These are phyloP conservation scores for Somion occarium DNA, from an alignment of 1,284 basidiomycete species.

Conservation along the genomic window DNA sequence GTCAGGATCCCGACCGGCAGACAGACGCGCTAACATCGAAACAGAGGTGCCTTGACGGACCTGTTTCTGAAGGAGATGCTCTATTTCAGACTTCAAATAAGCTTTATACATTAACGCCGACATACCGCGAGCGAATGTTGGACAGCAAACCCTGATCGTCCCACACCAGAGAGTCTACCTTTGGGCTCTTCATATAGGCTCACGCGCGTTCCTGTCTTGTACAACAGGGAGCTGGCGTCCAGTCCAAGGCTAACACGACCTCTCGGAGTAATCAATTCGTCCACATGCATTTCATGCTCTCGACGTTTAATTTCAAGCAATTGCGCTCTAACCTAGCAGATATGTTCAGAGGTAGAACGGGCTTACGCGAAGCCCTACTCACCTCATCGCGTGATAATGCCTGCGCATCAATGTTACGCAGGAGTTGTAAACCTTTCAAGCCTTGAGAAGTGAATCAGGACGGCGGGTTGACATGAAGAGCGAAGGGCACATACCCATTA, in stretches of 20 bases:
- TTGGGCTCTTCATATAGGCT: not conserved
- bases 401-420: conserved; percentile 18
- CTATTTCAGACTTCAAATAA: too few relatives aligned
- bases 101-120: not conserved
- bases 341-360: conserved; percentile 3
- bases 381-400: conserved; percentile 19
- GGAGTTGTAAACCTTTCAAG: conserved; percentile 19
- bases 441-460: conserved; percentile 10
- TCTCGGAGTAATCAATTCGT: conserved; percentile 21
- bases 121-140: not conserved
- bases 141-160: not conserved
- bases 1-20: not conserved
- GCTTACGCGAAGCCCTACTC: conserved; percentile 12
- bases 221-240: conserved; percentile 46
- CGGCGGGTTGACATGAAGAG: too few relatives aligned
- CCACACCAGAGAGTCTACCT: conserved; percentile 29
- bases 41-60: not conserved
- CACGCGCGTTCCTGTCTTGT: conserved; percentile 4
- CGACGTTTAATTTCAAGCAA: conserved; percentile 35
- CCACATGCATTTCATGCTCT: conserved; percentile 17
- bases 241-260: conserved; percentile 33
- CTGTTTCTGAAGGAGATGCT: not conserved
- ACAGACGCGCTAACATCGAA: conserved; percentile 24
- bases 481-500: conserved; percentile 43
- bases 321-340: conserved; percentile 2